Evolutionary conservation across 129 eudicot genomes (phyloP), one percentile per base, ranked within the genome.

Genomic region (Mikania micrantha): DNA sequence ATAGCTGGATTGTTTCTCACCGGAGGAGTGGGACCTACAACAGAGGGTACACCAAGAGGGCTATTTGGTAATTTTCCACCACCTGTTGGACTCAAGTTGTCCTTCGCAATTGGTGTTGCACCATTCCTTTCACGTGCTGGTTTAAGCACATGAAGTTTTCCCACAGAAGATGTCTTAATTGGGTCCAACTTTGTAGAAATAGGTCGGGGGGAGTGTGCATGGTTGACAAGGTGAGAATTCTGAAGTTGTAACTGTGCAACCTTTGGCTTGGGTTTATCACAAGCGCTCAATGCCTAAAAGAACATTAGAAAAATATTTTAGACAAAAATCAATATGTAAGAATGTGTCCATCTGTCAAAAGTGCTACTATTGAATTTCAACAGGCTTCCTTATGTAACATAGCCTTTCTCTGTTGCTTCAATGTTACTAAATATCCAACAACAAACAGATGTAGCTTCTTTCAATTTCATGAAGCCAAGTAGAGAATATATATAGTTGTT

Each of bases 71-170:
- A 36, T 71, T 65, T 79, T 73, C 78, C 75, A 47, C 49, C 66
- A 34, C 70, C 58, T 35, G 88, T 70, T 53, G 95, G 95, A 60
- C 88, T 84, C 77, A 71, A 60, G 74, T 29, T 74, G 62, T 92
- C 95, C 81, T 88, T 92, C 4, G 73, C 9, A 60, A 57, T 72
- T 75, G 82, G 70, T 35, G 84, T 64, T 44, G 68, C 73, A 40
- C 90, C 94, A 53, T 81, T 91, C 73, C 85, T 78, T 60, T 86
- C 96, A 22, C 96, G 78, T 24, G 78, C 80, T 4, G 96, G 95
- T 56, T 88, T 93, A 4, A 88, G 95, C 13, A 93, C 84, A 9
- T 76, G 89, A 54, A 93, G 83, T 79, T 89, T 93, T 40, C 91
- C 87, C 24, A 77, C 49, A 67, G 68, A 69, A 4, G 90, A 74